Base-by-base conservation (phyloP, 2,329 filamentous ascomycete species). In the Podosphaera xanthii region DNA sequence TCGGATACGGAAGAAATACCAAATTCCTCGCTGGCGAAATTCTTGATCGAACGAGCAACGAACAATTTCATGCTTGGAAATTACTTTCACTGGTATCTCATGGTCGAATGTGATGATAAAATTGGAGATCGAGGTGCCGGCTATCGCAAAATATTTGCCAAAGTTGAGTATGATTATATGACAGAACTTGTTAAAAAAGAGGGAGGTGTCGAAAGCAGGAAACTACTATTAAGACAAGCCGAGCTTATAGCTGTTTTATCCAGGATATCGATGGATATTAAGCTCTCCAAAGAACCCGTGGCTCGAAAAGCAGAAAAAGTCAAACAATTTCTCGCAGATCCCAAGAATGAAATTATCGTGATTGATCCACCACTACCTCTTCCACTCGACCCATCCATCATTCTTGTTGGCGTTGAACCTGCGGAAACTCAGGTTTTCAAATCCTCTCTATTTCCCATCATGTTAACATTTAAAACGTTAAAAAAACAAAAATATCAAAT, bases 81-180 rank as follows among this genome's bases (percentile, higher is more conserved):
- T 69, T 95, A 94, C 71, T 81, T 98, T 59, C 87, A 96, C 70
- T 98, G 92, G 92, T 98, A 97, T 70, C 77, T 98, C 2, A 96
- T 96, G 83, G 92, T 98, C 1, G 94, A 98, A 72, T 94, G 90
- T 65, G 91, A 96, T 69, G 75, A 77, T 49, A 66, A 67, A 61
- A 89, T 85, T 63, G 81, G 82, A 2, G 84, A 88, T 50, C 87
- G 90, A 65, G 78, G 82, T 31, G 76, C 80, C 3, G 81, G 83
- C 60, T 85, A 91, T 67, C 84, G 87, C 53, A 86, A 87, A 62
- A 81, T 97, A 22, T 98, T 95, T 70, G 84, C 87, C 35, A 89
- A 91, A 65, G 87, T 98, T 7, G 90, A 92, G 61, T 98, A 89
- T 67, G 88, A 97, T 67, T 98, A 97, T 70, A 95, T 97, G 89